Conservation (phyloP, 805 yeast species). For the Saccharomycopsis sp. region DNA sequence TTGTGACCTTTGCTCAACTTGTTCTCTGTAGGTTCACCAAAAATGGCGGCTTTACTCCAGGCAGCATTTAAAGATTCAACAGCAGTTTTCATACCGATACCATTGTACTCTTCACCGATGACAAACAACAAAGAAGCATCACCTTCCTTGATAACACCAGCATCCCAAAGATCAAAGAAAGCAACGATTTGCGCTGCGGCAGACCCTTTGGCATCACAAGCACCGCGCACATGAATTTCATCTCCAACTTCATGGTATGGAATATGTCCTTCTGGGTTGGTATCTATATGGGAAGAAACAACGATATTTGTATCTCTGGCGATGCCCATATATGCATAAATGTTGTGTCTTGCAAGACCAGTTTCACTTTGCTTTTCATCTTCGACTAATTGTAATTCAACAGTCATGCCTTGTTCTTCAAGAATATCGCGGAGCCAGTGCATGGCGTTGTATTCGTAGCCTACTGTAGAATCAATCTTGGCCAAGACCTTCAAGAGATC, state of each 20-base stretch:
- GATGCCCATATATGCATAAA: conserved; percentile 12
- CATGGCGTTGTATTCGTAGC: conserved; percentile 3
- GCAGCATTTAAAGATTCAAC: conserved; percentile 26
- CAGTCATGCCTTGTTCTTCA: conserved; percentile 9
- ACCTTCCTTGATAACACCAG: conserved; percentile 38
- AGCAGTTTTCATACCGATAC: conserved; percentile 52
- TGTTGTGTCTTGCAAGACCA: conserved; percentile 7
- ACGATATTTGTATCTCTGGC: conserved; percentile 34
- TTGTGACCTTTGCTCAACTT: conserved; percentile 67
- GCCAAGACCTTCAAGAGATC: conserved; percentile 5
- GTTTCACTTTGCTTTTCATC: conserved; percentile 3
- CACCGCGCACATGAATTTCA: conserved; percentile 56
- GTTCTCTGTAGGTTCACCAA: conserved; percentile 72
- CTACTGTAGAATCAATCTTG: conserved; percentile 5
- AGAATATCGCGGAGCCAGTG: conserved; percentile 4
- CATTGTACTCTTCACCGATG: conserved; percentile 67
- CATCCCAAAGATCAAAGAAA: conserved; percentile 37
- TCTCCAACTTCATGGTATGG: conserved; percentile 29
- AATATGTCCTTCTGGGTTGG: conserved; percentile 34
- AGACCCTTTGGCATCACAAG: conserved; percentile 66
- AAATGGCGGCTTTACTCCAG: conserved; percentile 39
- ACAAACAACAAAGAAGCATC: conserved; percentile 56
- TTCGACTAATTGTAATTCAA: conserved; percentile 12
- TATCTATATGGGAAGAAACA: conserved; percentile 45
- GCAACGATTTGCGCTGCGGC: conserved; percentile 58